phyloP scores from a whole-genome alignment of 2,329 filamentous ascomycete species.

The Epichloe gansuensis region DNA sequence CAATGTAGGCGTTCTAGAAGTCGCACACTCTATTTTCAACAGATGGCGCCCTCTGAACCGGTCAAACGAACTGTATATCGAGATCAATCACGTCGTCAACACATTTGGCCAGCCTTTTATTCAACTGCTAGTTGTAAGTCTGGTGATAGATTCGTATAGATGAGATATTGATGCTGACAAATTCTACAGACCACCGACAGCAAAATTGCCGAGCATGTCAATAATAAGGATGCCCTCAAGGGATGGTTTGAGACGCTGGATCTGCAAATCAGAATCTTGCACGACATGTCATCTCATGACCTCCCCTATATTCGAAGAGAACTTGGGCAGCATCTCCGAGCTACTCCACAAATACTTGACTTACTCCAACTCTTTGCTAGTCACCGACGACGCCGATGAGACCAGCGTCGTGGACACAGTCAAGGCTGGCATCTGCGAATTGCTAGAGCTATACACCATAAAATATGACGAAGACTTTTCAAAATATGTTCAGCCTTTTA shows the following conservation, averaged over 20 bases:
- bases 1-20: constrained; percentile 90
- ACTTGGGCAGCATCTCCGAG: constrained; percentile 62
- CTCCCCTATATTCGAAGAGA: constrained; percentile 85
- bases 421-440: constrained; percentile 89
- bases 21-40: constrained; percentile 96
- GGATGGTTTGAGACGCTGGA: constrained; percentile 77
- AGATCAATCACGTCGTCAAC: constrained; percentile 89
- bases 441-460: constrained; percentile 76
- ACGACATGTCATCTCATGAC: constrained; percentile 96
- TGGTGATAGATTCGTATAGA: constrained; percentile 3
- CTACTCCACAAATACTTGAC: constrained; percentile 87
- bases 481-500: constrained; percentile 67
- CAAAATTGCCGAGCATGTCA: constrained; percentile 61
- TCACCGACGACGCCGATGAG: constrained; percentile 82
- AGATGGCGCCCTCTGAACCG: constrained; percentile 90
- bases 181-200: constrained; percentile 48
- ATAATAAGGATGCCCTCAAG: constrained; percentile 62
- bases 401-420: constrained; percentile 73
- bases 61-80: constrained; percentile 82
- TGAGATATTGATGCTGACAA: constrained; percentile 1
- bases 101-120: constrained; percentile 81
- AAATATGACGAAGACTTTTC: constrained; percentile 96
- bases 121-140: constrained; percentile 57
- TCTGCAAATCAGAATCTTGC: constrained; percentile 81
- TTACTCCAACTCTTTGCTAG: constrained; percentile 74